Conservation (phyloP, 164 flowering plant genomes). For the Magnolia kwangsiensis region DNA sequence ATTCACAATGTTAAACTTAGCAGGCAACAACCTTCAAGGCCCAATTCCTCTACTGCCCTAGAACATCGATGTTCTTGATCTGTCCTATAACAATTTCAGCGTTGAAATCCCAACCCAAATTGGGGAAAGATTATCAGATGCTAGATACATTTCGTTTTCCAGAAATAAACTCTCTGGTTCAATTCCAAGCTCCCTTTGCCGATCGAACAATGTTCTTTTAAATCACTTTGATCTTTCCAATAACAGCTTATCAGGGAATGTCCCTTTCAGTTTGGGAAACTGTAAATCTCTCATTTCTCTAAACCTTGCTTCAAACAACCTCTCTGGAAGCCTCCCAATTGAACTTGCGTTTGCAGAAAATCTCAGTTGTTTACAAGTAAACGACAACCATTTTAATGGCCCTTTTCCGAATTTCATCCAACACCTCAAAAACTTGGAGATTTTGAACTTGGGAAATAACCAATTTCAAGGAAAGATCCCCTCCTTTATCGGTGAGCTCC, state of each 20-base stretch:
- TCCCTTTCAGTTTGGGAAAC: constrained; percentile 11
- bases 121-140: neutral
- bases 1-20: constrained; percentile 3
- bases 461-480: too few species aligned
- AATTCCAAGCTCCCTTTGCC: constrained; percentile 10
- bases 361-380: neutral
- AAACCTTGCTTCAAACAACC: constrained; percentile 16
- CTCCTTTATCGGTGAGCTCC: constrained; percentile 18
- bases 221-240: constrained; percentile 15
- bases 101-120: neutral
- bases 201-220: constrained; percentile 5
- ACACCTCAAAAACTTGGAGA: too few species aligned
- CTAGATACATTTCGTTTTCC: neutral
- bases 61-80: neutral
- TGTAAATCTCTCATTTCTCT: constrained; percentile 19
- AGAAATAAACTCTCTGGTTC: neutral
- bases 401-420: too few species aligned
- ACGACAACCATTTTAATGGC: too few species aligned
- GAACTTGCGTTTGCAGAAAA: constrained; percentile 10
- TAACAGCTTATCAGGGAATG: neutral
- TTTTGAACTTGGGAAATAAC: too few species aligned
- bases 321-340: constrained; percentile 7
- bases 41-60: constrained; percentile 1
- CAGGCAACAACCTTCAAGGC: constrained; percentile 11
- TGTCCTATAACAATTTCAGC: neutral